Percentiles rank a stretch among this genome's conserved stretches.
Conservation (phyloP, 805 yeast species). For the Danielia oregonensis region DNA sequence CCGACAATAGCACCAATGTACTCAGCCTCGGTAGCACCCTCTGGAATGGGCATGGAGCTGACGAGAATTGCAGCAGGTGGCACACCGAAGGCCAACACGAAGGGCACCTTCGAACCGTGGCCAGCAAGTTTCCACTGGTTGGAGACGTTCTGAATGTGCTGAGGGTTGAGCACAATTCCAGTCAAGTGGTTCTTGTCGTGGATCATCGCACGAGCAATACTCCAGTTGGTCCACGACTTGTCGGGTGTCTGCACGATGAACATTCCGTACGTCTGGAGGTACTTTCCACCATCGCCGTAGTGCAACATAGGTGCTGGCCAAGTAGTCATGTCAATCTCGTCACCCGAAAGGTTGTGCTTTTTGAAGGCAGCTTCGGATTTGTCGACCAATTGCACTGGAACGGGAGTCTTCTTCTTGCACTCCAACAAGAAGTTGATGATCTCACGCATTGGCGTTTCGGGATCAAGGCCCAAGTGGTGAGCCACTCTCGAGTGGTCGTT, state of each 20-base stretch:
- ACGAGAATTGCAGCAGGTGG: conserved; percentile 26
- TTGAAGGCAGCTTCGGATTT: conserved; percentile 17
- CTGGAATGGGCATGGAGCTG: conserved; percentile 35
- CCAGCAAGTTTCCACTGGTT: conserved; percentile 20
- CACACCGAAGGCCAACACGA: conserved; percentile 22
- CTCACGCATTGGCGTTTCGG: conserved; percentile 18
- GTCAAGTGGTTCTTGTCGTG: conserved; percentile 18
- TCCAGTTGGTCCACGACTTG: conserved; percentile 24
- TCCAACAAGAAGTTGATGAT: conserved; percentile 18
- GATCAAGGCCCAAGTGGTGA: conserved; percentile 18
- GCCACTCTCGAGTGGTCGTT: conserved; percentile 24
- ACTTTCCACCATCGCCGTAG: conserved; percentile 21
- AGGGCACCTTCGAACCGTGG: conserved; percentile 19
- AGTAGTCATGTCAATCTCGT: conserved; percentile 14
- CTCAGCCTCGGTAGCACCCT: conserved; percentile 20
- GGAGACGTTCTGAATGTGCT: conserved; percentile 21
- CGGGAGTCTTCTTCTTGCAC: conserved; percentile 11
- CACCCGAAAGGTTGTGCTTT: conserved; percentile 15
- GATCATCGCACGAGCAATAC: conserved; percentile 25
- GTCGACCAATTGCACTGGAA: conserved; percentile 14
- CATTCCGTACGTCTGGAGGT: conserved; percentile 26
- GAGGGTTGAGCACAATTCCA: conserved; percentile 23
- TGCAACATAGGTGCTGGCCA: conserved; percentile 21
- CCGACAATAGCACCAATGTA: conserved; percentile 23
- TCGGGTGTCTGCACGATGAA: conserved; percentile 23